Base-by-base conservation (phyloP, 768 basidiomycete species). In the Suillus placidus region DNA sequence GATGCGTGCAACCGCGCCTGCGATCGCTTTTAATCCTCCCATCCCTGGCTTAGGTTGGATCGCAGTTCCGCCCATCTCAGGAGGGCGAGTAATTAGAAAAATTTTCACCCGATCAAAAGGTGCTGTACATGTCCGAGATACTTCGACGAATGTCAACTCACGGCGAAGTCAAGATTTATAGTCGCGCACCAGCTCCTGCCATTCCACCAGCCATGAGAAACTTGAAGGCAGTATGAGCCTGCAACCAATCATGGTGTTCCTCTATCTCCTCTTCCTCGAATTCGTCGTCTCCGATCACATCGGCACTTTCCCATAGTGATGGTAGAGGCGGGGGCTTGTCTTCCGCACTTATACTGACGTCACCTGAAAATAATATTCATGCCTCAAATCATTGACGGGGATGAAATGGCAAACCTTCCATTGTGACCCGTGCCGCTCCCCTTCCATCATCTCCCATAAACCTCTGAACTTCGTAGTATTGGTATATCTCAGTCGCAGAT, bases 41-140 rank as follows among this genome's bases (percentile, higher is more conserved):
- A 84, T 71, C 67, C 80, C 75, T 60, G 83, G 79, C 71, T 79
- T 80, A 12, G 81, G 77, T 30, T 79, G 74, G 42, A 86, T 68
- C 6, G 82, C 69, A 23, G 85, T 71, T 14, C 87, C 89, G 26
- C 87, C 86, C 32, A 91, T 83, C 71, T 93, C 90, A 70, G 89
- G 89, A 42, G 90, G 82, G 64, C 93, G 85, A 32, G 97, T 99
- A 67, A 99, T 99, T 65, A 99, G 84, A 77, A 97, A 99, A 63
- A 99, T 86, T 77, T 97, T 99, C 60, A 99, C 82, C 62, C 97
- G 88, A 80, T 99, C 97, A 69, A 98, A 99, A 1, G 97, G 97
- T 7, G 97, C 97, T 0, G 97, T 99, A 66, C 94, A 95, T 54
- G 96, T 93, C 70, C 97, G 85, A 16, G 97, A 99, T 35, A 98